These are phyloP conservation scores for Botrytis byssoidea DNA, from an alignment of 2,329 filamentous ascomycete genomes.

Conservation along the genomic window DNA sequence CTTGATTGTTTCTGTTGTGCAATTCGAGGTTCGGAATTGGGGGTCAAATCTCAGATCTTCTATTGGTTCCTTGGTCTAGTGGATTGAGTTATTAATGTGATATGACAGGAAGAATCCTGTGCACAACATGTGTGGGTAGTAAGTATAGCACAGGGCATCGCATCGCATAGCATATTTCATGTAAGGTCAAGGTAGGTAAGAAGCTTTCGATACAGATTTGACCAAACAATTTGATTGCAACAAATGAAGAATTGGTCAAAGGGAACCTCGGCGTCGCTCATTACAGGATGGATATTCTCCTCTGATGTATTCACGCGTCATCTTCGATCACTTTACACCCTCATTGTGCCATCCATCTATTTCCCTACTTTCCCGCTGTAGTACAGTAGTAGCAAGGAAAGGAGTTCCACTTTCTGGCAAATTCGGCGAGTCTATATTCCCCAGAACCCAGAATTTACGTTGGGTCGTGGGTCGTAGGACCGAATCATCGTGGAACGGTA, in stretches of 20 bases:
- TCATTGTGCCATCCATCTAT: constrained; percentile 1
- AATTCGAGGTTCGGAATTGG: constrained; percentile 1
- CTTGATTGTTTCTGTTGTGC: constrained; percentile 4
- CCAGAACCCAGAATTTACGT: constrained; percentile 14
- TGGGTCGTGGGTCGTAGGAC: constrained; percentile 13
- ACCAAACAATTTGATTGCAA: background rate
- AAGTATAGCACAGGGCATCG: background rate
- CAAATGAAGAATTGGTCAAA: constrained; percentile 4
- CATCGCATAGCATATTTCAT: constrained; percentile 14
- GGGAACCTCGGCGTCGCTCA: constrained; percentile 12
- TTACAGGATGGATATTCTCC: constrained; percentile 17
- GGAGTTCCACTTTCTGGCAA: constrained; percentile 1
- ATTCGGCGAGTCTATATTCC: constrained; percentile 10
- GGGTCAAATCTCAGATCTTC: background rate
- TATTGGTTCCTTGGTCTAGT: background rate
- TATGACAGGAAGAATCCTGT: background rate
- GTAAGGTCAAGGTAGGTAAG: constrained; percentile 8
- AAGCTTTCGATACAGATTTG: background rate
- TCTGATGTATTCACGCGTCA: constrained; percentile 17
- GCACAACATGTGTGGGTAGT: constrained; percentile 11
- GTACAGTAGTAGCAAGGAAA: constrained; percentile 4
- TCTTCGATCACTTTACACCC: constrained; percentile 11
- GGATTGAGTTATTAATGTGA: background rate
- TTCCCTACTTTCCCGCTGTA: constrained; percentile 2
- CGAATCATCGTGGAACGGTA: constrained; percentile 1